A percentile compares a stretch with the other conserved stretches of the same genome.
Evolutionary conservation across 129 eudicot genomes (phyloP).

Genomic region (Chrysanthemum makinoi): DNA sequence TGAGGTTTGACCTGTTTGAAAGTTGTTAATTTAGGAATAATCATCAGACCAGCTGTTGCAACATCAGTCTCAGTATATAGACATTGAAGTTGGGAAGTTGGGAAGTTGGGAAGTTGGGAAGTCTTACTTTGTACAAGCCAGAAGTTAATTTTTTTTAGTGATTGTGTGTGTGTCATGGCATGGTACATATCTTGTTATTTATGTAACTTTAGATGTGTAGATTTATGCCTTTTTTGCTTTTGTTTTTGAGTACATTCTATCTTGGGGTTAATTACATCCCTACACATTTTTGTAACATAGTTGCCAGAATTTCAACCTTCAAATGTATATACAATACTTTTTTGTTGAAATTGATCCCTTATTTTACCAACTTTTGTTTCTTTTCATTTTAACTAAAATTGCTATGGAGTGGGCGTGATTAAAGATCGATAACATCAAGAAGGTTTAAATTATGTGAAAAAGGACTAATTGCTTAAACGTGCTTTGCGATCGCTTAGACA

Average conservation of each 20-base stretch:
- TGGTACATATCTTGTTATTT: slow-evolving; percentile 43
- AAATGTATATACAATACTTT: slow-evolving; percentile 35
- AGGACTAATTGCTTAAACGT: background rate
- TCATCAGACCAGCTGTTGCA: slow-evolving; percentile 9
- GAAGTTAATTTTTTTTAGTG: slow-evolving; percentile 14
- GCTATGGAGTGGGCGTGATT: background rate
- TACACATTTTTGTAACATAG: slow-evolving; percentile 42
- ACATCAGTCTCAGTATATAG: slow-evolving; percentile 24
- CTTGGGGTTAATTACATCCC: slow-evolving; percentile 16
- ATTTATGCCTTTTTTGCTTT: slow-evolving; percentile 31
- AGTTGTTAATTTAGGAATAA: slow-evolving; percentile 25
- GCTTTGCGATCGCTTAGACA: background rate
- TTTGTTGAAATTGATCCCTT: background rate
- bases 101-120: slow-evolving; percentile 22
- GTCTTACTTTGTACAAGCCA: slow-evolving; percentile 7
- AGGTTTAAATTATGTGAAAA: background rate
- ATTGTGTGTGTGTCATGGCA: slow-evolving; percentile 20
- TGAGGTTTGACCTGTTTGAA: slow-evolving; percentile 14
- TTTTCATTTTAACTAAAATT: background rate
- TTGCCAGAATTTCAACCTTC: slow-evolving; percentile 18
- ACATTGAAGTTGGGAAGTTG: slow-evolving; percentile 20
- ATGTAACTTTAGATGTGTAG: slow-evolving; percentile 35
- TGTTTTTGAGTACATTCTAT: slow-evolving; percentile 5
- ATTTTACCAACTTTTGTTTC: too few relatives aligned
- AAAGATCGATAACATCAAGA: background rate